These are phyloP conservation scores for Zea luxurians DNA, from an alignment of 176 grass and related monocot species.

Conservation along the genomic window DNA sequence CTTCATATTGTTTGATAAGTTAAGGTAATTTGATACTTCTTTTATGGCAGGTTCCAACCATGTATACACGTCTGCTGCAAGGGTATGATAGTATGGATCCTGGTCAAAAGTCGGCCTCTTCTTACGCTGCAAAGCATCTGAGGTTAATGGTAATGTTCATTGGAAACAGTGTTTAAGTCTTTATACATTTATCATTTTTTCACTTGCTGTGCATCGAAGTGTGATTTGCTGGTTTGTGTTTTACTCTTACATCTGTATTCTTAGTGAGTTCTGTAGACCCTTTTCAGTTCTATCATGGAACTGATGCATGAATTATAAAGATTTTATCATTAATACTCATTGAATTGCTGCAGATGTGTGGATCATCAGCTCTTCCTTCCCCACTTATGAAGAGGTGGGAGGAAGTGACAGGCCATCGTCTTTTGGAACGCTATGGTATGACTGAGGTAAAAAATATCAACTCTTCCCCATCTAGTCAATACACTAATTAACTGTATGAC, in stretches of 20 bases:
- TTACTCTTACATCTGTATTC: slow-evolving; percentile 1
- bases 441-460: slow-evolving; percentile 68
- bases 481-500: not conserved
- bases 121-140: slow-evolving; percentile 76
- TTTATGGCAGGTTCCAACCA: slow-evolving; percentile 83
- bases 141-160: slow-evolving; percentile 77
- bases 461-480: slow-evolving; percentile 17
- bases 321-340: slow-evolving; percentile 17
- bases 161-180: slow-evolving; percentile 5
- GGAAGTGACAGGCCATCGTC: slow-evolving; percentile 78
- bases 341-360: slow-evolving; percentile 78
- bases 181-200: not conserved
- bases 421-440: slow-evolving; percentile 98
- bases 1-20: slow-evolving; percentile 15
- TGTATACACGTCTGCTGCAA: slow-evolving; percentile 90
- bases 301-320: slow-evolving; percentile 8
- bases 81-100: slow-evolving; percentile 83
- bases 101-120: slow-evolving; percentile 65
- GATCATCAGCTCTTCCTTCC: slow-evolving; percentile 93
- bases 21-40: slow-evolving; percentile 33
- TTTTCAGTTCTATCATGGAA: not conserved
- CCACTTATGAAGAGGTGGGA: slow-evolving; percentile 93
- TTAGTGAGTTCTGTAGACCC: not conserved
- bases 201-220: not conserved
- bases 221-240: not conserved